These are phyloP conservation scores for Lentinula novae-zelandiae DNA, from an alignment of 1,284 basidiomycete genomes.

Conservation along the genomic window DNA sequence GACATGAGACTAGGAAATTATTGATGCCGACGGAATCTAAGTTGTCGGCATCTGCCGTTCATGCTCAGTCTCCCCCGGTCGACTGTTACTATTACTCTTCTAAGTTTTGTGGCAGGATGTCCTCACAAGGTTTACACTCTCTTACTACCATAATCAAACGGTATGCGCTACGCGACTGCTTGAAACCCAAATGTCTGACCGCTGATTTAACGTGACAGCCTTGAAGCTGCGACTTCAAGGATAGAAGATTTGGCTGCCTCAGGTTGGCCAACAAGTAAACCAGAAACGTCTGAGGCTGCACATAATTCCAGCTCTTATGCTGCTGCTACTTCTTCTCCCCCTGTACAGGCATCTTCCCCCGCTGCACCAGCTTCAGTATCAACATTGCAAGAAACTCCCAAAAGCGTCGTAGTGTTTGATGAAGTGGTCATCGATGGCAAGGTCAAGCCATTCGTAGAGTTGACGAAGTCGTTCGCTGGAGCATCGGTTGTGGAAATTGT, in stretches of 20 bases:
- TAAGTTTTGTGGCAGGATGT: constrained; percentile 1
- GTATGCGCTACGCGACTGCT: constrained; percentile 47
- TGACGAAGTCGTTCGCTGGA: constrained; percentile 75
- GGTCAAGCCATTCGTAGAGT: constrained; percentile 69
- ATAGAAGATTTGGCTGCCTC: constrained; percentile 85
- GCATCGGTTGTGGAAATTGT: constrained; percentile 76
- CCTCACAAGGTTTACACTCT: constrained; percentile 57
- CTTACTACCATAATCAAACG: constrained; percentile 81
- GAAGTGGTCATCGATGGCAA: constrained; percentile 69
- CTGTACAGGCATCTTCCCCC: constrained; percentile 29
- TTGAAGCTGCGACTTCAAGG: constrained; percentile 92
- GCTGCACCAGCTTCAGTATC: constrained; percentile 31
- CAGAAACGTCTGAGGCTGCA: constrained; percentile 27
- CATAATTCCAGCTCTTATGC: constrained; percentile 37
- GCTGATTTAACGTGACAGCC: constrained; percentile 37
- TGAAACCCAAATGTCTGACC: constrained; percentile 4
- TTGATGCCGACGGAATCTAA: neutral
- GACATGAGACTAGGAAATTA: no score
- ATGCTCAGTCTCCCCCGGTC: constrained; percentile 1
- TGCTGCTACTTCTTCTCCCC: constrained; percentile 38
- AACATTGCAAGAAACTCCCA: constrained; percentile 40
- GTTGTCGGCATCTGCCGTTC: constrained; percentile 12
- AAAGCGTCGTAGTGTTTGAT: constrained; percentile 72
- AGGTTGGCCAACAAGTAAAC: constrained; percentile 19
- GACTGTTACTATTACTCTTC: constrained; percentile 16